Percentiles rank a stretch among this genome's conserved stretches.
Conservation (phyloP, 768 basidiomycete species). For the Rhizopogon salebrosus region DNA sequence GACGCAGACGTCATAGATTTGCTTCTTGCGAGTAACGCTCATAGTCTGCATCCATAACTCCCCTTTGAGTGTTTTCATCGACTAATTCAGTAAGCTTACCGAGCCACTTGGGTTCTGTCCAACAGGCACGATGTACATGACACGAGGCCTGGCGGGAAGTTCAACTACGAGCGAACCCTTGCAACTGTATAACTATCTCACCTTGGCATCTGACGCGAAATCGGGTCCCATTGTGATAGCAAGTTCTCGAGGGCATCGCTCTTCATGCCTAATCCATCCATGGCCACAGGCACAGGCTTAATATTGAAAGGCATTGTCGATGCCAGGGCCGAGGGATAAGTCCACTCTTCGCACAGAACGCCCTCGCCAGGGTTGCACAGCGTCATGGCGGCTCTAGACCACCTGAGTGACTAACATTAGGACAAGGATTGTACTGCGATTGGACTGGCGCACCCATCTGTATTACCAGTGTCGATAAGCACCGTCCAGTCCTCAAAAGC, state of each 20-base stretch:
- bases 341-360: conserved; percentile 63
- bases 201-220: conserved; percentile 50
- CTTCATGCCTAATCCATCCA: conserved; percentile 72
- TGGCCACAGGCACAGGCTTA: conserved; percentile 48
- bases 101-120: conserved; percentile 82
- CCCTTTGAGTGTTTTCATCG: neutral
- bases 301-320: conserved; percentile 32
- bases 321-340: conserved; percentile 58
- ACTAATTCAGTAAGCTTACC: conserved; percentile 31
- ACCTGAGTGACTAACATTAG: conserved; percentile 18
- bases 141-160: conserved; percentile 46
- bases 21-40: conserved; percentile 58
- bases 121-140: conserved; percentile 74
- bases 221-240: conserved; percentile 63
- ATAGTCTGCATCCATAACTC: conserved; percentile 45
- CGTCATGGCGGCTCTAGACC: conserved; percentile 53
- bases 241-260: conserved; percentile 52
- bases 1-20: conserved; percentile 77
- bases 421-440: conserved; percentile 2
- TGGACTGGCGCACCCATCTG: conserved; percentile 43
- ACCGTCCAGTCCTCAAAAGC: conserved; percentile 57
- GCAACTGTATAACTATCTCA: conserved; percentile 20
- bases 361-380: conserved; percentile 65
- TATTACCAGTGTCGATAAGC: conserved; percentile 62
- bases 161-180: neutral